phyloP scores from a whole-genome alignment of 2,329 filamentous ascomycete species.

The Colletotrichum sp. region DNA sequence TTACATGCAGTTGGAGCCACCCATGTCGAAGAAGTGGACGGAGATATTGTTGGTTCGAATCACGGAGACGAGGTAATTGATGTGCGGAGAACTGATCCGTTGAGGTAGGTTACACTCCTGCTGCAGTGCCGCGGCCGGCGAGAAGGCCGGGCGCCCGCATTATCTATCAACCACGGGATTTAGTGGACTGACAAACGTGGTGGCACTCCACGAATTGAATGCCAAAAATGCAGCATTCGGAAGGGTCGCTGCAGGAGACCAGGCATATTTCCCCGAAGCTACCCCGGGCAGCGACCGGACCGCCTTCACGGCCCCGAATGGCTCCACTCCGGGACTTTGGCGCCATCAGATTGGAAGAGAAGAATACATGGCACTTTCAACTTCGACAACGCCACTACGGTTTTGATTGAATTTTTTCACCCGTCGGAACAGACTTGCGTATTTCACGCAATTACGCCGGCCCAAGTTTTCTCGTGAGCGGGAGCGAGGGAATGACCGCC shows the following conservation, averaged over 20 bases:
- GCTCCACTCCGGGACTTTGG: background rate
- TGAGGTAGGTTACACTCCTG: background rate
- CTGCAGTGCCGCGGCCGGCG: background rate
- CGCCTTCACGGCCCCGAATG: background rate
- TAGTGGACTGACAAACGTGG: background rate
- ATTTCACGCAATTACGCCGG: background rate
- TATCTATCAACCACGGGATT: background rate
- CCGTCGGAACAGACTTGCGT: rapidly evolving
- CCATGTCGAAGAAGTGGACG: background rate
- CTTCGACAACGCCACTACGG: background rate
- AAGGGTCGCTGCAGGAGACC: background rate
- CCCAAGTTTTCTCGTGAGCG: background rate
- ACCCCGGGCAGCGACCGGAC: background rate
- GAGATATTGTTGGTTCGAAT: background rate
- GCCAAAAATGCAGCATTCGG: background rate
- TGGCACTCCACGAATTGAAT: background rate
- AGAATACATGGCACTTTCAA: background rate
- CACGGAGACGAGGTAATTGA: background rate
- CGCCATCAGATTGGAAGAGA: background rate
- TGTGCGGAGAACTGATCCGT: background rate
- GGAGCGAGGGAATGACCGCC: background rate
- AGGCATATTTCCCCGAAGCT: background rate
- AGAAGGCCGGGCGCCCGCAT: background rate
- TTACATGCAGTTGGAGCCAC: background rate
- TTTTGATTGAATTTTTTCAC: rapidly evolving